Conservation (phyloP, 179 eudicot genomes). For the Monotropa hypopitys region DNA sequence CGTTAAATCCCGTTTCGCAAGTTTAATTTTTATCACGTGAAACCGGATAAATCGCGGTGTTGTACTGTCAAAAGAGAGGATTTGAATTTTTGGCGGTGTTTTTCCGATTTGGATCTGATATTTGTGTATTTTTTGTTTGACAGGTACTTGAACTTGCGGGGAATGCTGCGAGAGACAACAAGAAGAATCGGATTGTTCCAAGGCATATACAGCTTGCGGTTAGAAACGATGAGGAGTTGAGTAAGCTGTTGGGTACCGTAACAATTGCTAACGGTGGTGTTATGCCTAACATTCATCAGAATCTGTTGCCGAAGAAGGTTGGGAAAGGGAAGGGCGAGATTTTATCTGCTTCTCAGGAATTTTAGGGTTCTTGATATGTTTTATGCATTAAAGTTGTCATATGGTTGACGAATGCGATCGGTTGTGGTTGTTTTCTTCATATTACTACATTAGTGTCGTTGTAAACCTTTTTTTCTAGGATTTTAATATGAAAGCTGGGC, state of each 20-base stretch:
- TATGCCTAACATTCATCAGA: slow-evolving; percentile 28
- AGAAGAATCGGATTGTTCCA: slow-evolving; percentile 30
- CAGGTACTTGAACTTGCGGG: slow-evolving; percentile 34
- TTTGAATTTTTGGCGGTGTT: neutral
- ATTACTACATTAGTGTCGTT: neutral
- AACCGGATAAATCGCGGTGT: neutral
- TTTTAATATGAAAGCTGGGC: neutral
- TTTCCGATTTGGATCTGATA: neutral
- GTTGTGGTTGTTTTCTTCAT: neutral
- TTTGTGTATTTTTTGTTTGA: neutral
- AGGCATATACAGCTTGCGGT: slow-evolving; percentile 36
- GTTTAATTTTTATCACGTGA: no score
- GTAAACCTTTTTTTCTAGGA: neutral
- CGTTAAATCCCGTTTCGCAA: no score
- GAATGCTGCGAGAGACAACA: slow-evolving; percentile 36
- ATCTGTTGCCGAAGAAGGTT: slow-evolving; percentile 23
- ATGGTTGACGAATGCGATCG: neutral
- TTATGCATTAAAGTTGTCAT: neutral
- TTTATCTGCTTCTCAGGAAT: slow-evolving; percentile 26
- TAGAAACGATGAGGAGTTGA: slow-evolving; percentile 34
- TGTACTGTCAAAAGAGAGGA: no score
- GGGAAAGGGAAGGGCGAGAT: slow-evolving; percentile 26
- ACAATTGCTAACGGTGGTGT: slow-evolving; percentile 33
- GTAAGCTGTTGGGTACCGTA: slow-evolving; percentile 29
- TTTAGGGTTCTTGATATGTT: slow-evolving; percentile 13